Percentiles rank a stretch among this genome's conserved stretches.
Evolutionary conservation across 805 yeast genomes (phyloP).

Genomic region (Candida insectorum): DNA sequence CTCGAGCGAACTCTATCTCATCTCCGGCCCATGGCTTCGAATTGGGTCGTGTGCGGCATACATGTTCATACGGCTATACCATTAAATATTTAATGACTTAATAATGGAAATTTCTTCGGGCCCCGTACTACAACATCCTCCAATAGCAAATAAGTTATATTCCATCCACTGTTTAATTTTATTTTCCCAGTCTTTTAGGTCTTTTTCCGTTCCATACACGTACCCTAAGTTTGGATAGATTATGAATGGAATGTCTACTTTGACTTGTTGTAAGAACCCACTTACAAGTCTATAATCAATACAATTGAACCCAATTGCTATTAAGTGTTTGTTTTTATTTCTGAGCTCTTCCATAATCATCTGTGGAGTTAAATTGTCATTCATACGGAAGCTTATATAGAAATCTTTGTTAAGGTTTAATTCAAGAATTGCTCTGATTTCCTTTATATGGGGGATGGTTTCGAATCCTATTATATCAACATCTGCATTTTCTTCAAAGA

Average conservation of each 20-base stretch:
- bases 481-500: slow-evolving; percentile 32
- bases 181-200: slow-evolving; percentile 31
- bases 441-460: slow-evolving; percentile 64
- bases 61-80: too few relatives aligned
- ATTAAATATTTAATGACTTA: too few relatives aligned
- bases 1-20: too few relatives aligned
- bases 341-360: neutral
- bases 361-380: slow-evolving; percentile 8
- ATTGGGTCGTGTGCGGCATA: too few relatives aligned
- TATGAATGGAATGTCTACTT: slow-evolving; percentile 38
- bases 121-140: slow-evolving; percentile 7
- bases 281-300: slow-evolving; percentile 44
- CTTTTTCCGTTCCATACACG: slow-evolving; percentile 16
- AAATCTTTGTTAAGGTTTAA: slow-evolving; percentile 34
- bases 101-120: slow-evolving; percentile 20
- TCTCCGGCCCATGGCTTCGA: too few relatives aligned
- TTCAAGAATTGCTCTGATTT: slow-evolving; percentile 46
- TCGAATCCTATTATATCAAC: slow-evolving; percentile 65
- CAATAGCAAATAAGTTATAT: slow-evolving; percentile 27
- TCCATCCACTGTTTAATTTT: slow-evolving; percentile 5
- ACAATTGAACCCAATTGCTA: slow-evolving; percentile 70
- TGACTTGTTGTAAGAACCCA: slow-evolving; percentile 26
- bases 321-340: slow-evolving; percentile 19
- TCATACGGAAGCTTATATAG: slow-evolving; percentile 40
- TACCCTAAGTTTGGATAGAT: slow-evolving; percentile 78